Base-by-base conservation (phyloP, 805 yeast genomes). In the Scheffersomyces ergatensis region DNA sequence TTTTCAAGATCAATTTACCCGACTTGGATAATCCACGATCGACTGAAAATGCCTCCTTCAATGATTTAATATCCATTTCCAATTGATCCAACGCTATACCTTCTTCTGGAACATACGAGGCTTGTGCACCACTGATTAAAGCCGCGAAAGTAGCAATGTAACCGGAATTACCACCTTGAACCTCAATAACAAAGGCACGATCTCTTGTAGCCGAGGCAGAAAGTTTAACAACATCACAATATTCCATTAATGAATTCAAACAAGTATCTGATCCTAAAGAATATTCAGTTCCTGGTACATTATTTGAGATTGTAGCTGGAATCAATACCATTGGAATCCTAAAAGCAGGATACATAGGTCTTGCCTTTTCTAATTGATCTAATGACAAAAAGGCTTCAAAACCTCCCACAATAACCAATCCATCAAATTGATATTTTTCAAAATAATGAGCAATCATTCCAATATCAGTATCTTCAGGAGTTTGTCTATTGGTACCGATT, bases 271-370 rank as follows among this genome's bases (percentile, higher is more conserved):
- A 76, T 43, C 99, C 99, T 43, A 93, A 68, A 0, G 97, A 89
- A 65, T 89, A 89, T 65, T 93, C 97, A 2, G 98, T 85, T 45
- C 99, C 99, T n/a, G 99, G 99, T 37, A 93, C 98, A 54, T 93
- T 93, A 70, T 93, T 93, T 14, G 97, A 89, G 49, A 93, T 88
- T 2, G 99, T 93, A 2, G 98, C 92, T 9, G 99, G 99, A 50
- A 93, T 76, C 53, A 88, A 80, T 32, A 87, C 85, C 87, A 92
- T 83, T 47, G 99, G 99, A 50, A 93, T 89, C 64, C 92, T 81
- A 70, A 93, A 87, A 21, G 92, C 82, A 33, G 99, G 98, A 67
- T 89, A 93, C 44, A 79, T 69, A 13, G 60, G 50, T 63, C 97
- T 80, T 24, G 93, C 89, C 51, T 76, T 74, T 52, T 86, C 85